Evolutionary conservation across 352 stramenopile genomes (phyloP).

Genomic region (Pythium plurisporium): DNA sequence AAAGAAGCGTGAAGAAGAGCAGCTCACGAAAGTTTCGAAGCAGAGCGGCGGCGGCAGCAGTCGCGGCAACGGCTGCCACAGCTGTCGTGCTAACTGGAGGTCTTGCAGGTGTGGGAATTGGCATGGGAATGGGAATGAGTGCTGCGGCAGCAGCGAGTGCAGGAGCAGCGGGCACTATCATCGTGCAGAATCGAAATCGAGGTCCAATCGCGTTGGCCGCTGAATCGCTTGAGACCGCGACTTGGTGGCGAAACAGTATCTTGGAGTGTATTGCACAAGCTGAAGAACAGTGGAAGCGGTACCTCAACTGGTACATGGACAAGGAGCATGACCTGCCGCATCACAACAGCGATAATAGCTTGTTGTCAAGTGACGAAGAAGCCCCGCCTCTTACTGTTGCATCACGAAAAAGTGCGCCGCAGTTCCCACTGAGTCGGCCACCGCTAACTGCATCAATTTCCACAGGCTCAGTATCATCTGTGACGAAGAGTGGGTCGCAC

Average conservation of each 20-base stretch:
- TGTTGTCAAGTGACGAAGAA: slow-evolving; percentile 15
- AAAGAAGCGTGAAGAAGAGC: slow-evolving; percentile 41
- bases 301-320: slow-evolving; percentile 85
- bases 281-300: slow-evolving; percentile 83
- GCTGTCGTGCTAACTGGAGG: slow-evolving; percentile 76
- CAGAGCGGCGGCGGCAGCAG: slow-evolving; percentile 56
- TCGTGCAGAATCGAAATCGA: slow-evolving; percentile 64
- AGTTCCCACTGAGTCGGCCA: slow-evolving; percentile 12
- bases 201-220: slow-evolving; percentile 72
- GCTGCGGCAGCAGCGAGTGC: slow-evolving; percentile 69
- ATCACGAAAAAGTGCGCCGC: slow-evolving; percentile 3
- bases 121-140: slow-evolving; percentile 79
- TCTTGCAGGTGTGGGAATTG: slow-evolving; percentile 70
- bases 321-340: slow-evolving; percentile 43
- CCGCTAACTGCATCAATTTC: slow-evolving; percentile 12
- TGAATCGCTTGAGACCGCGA: slow-evolving; percentile 76
- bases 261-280: slow-evolving; percentile 80
- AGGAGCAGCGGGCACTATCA: slow-evolving; percentile 61
- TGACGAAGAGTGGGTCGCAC: slow-evolving; percentile 2
- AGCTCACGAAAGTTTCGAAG: slow-evolving; percentile 57
- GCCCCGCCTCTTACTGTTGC: background rate
- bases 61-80: slow-evolving; percentile 68
- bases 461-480: slow-evolving; percentile 9
- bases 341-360: slow-evolving; percentile 11
- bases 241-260: slow-evolving; percentile 85